These are phyloP conservation scores for Sphagnurus paluster DNA, from an alignment of 1,284 basidiomycete species.

Conservation along the genomic window DNA sequence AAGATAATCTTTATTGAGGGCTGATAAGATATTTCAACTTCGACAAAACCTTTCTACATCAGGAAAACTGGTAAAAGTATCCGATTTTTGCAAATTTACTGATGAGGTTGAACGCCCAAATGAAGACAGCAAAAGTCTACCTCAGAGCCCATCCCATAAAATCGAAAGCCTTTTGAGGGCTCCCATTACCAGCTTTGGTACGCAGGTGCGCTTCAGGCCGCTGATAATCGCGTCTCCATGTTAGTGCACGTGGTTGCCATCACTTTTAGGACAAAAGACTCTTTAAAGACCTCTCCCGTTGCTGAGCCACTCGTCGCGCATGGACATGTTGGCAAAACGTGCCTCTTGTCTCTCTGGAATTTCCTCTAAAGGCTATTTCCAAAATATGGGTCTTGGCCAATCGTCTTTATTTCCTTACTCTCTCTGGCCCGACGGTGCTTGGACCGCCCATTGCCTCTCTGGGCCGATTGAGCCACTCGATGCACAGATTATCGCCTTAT, in stretches of 20 bases:
- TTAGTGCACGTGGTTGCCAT: neutral
- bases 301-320: conserved; percentile 8
- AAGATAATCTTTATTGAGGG: neutral
- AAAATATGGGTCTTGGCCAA: conserved; percentile 15
- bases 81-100: no score
- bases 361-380: conserved; percentile 19
- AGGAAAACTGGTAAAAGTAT: no score
- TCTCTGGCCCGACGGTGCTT: conserved; percentile 12
- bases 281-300: neutral
- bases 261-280: conserved; percentile 6
- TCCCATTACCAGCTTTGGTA: no score
- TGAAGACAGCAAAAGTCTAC: no score
- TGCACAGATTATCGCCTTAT: conserved; percentile 11
- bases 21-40: no score
- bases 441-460: conserved; percentile 16
- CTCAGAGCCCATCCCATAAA: no score
- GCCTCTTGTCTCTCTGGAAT: conserved; percentile 4
- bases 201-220: no score
- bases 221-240: neutral
- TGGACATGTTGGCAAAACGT: conserved; percentile 3
- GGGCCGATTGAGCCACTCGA: conserved; percentile 18
- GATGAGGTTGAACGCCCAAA: no score
- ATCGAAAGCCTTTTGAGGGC: no score
- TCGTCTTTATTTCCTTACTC: conserved; percentile 20
- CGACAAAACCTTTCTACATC: no score